Evolutionary conservation across 2,329 filamentous ascomycete genomes (phyloP).

Genomic region (Colletotrichum tropicale): DNA sequence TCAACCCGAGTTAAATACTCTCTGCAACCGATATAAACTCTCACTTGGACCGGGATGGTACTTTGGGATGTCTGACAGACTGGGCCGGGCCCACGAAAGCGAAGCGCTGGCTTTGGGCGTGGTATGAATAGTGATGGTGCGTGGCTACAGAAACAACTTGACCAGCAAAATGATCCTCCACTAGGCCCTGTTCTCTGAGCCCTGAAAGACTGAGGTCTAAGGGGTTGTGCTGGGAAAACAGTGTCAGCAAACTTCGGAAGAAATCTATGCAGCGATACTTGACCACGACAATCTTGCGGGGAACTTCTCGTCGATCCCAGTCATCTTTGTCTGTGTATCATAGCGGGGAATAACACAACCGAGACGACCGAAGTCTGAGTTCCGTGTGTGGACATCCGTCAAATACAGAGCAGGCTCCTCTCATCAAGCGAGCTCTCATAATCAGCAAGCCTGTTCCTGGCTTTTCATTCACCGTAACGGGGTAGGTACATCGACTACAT

Average conservation of each 20-base stretch:
- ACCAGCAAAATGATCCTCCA: background rate
- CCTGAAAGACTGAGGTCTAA: background rate
- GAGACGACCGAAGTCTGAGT: background rate
- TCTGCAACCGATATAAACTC: no score
- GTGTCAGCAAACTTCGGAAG: background rate
- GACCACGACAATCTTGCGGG: background rate
- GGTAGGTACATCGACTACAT: background rate
- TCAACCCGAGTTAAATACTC: no score
- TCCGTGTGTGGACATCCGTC: background rate
- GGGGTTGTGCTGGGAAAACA: background rate
- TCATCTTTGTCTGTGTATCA: background rate
- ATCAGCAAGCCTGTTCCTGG: background rate
- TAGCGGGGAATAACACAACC: background rate
- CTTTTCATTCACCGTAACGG: background rate
- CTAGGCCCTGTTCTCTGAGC: background rate
- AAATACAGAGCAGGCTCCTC: rapidly evolving
- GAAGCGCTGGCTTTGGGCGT: rapidly evolving
- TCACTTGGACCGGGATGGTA: no score
- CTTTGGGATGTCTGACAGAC: no score
- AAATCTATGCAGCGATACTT: background rate
- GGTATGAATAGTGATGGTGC: background rate
- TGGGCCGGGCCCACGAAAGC: rapidly evolving
- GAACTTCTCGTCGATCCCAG: background rate
- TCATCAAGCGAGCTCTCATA: background rate
- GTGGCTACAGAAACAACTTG: background rate